Base-by-base conservation (phyloP, 352 stramenopile species). In the Aphanomyces cochlioides region DNA sequence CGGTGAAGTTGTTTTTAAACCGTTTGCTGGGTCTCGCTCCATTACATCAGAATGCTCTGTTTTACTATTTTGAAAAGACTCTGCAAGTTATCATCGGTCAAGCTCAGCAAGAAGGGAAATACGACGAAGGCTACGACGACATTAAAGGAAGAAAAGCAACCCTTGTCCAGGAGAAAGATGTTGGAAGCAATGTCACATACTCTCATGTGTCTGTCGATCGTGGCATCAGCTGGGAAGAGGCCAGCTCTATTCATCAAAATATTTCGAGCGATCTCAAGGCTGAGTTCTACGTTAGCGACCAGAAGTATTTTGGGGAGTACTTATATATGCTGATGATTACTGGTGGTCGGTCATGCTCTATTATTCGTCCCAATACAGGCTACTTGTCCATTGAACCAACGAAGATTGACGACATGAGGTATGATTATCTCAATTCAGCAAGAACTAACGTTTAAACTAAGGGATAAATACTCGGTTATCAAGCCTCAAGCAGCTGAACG, bases 51-150 rank as follows among this genome's bases (percentile, higher is more conserved):
- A 73, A 72, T 19, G 63, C 80, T 5, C 48, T 82, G 15, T 82
- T 82, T 70, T 19, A 72, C 45, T 79, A 81, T 53, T 82, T 81
- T 66, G 39, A 60, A 17, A 50, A 67, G 13, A 53, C 54, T 13
- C 54, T 79, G 10, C 56, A 75, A 17, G 59, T 58, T 21, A 61
- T 76, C 7, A 66, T 82, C 21, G 43, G 19, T n/a, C 66, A 72
- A 43, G 74, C 75, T 7, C 74, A 72, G 63, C 54, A 66, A 17
- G 75, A 77, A 54, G 77, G 77, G 37, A 74, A 70, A 47, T 74
- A 81, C 73, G 81, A 88, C 67, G 83, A 83, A 36, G 81, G 75
- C 13, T 72, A 75, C 47, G 69, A 68, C 47, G 72, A 77, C 45
- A 57, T 77, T 61, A 54, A 73, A 48, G 54, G 58, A 37, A 41